A percentile compares a stretch with the other conserved stretches of the same genome.
Conservation (phyloP, 768 basidiomycete species). For the Podaxis sp. region DNA sequence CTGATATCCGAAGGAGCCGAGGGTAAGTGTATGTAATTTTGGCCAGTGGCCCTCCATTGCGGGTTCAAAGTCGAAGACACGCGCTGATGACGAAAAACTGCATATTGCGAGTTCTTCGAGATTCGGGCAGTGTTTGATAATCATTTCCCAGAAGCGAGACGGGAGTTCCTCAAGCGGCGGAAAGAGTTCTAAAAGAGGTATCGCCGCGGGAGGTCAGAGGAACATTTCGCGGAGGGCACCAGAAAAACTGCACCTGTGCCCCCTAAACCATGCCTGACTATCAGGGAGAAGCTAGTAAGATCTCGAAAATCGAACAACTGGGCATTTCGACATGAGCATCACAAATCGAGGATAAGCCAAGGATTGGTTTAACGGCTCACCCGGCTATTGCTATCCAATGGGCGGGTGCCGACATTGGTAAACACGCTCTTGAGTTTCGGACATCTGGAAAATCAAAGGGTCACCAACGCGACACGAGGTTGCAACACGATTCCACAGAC, state of each 20-base stretch:
- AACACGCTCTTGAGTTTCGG: slow-evolving; percentile 38
- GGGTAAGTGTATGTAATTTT: slow-evolving; percentile 36
- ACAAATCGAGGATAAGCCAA: background rate
- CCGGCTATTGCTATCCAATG: slow-evolving; percentile 29
- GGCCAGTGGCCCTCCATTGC: slow-evolving; percentile 37
- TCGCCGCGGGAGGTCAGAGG: background rate
- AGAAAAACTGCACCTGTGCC: slow-evolving; percentile 25
- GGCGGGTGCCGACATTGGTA: slow-evolving; percentile 36
- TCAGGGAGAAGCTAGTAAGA: slow-evolving; percentile 41
- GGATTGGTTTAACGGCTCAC: slow-evolving; percentile 16
- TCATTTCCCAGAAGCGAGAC: slow-evolving; percentile 42
- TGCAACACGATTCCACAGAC: slow-evolving; percentile 23
- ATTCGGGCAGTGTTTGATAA: slow-evolving; percentile 38
- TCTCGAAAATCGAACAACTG: slow-evolving; percentile 37
- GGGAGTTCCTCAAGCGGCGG: slow-evolving; percentile 36
- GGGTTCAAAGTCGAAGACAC: slow-evolving; percentile 39
- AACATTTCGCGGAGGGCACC: background rate
- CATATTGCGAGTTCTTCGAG: slow-evolving; percentile 47
- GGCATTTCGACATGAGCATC: slow-evolving; percentile 9
- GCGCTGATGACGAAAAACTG: slow-evolving; percentile 43
- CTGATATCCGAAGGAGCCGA: slow-evolving; percentile 48
- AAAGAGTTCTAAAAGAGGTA: slow-evolving; percentile 27
- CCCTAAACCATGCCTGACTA: slow-evolving; percentile 40
- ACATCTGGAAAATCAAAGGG: slow-evolving; percentile 28
- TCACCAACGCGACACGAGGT: background rate